A percentile compares a stretch with the other conserved stretches of the same genome.
These are phyloP conservation scores for Pleomassaria siparia DNA, from an alignment of 2,329 filamentous ascomycete species.

Conservation along the genomic window DNA sequence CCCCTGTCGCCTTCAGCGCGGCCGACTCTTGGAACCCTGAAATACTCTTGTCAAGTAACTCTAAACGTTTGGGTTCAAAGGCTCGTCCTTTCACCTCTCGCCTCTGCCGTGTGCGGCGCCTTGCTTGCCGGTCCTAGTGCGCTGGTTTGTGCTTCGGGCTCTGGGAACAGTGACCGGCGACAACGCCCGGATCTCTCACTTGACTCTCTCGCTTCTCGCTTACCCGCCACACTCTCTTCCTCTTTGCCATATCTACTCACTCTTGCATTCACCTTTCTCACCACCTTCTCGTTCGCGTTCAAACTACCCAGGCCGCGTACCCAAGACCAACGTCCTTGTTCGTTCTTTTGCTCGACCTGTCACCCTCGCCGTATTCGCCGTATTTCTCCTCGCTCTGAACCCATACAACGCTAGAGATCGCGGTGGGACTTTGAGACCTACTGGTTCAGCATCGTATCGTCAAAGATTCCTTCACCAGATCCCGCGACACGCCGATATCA, in stretches of 20 bases:
- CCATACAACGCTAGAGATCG: not conserved
- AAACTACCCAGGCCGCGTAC: not conserved
- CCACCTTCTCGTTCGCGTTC: not conserved
- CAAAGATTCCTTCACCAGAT: not conserved
- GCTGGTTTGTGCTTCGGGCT: not conserved
- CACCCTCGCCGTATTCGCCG: not conserved
- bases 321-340: not conserved
- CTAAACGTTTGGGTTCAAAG: too few relatives aligned
- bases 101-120: not conserved
- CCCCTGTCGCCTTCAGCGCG: not conserved
- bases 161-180: not conserved
- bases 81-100: not conserved
- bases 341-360: slow-evolving; percentile 1
- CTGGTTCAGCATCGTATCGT: not conserved
- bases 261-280: not conserved
- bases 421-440: not conserved
- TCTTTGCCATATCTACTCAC: not conserved
- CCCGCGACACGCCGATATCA: not conserved
- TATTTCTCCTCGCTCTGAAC: not conserved
- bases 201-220: not conserved
- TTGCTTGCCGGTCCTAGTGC: not conserved
- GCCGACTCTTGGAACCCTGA: not conserved
- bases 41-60: too few relatives aligned
- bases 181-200: not conserved
- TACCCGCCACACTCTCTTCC: not conserved